Conservation (phyloP, 441 rosid genomes). For the Erysimum pusillum region DNA sequence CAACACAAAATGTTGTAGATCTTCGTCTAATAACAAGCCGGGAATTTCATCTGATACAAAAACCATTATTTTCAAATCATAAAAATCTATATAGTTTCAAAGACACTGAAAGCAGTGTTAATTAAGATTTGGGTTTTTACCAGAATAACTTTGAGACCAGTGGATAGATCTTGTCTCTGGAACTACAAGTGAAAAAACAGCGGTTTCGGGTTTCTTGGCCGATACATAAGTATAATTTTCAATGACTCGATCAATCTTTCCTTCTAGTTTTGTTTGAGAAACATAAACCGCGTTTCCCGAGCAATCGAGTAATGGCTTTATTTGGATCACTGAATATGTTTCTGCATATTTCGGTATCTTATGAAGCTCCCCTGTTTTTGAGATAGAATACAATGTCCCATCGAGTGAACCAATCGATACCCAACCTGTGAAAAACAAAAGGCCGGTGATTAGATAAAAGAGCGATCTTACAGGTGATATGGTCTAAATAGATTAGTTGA, state of each 20-base stretch:
- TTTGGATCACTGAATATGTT: slow-evolving; percentile 63
- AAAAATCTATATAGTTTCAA: background rate
- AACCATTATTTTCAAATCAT: slow-evolving; percentile 14
- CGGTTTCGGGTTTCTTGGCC: slow-evolving; percentile 67
- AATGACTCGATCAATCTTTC: slow-evolving; percentile 51
- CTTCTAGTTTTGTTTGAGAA: slow-evolving; percentile 75
- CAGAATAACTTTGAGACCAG: slow-evolving; percentile 84
- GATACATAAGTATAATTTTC: slow-evolving; percentile 59
- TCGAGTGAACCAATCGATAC: slow-evolving; percentile 85
- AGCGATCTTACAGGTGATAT: background rate
- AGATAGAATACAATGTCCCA: slow-evolving; percentile 79
- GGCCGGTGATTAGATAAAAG: background rate
- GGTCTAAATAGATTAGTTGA: background rate
- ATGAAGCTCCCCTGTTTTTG: slow-evolving; percentile 66
- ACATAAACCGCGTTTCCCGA: slow-evolving; percentile 78
- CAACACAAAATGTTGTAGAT: slow-evolving; percentile 65
- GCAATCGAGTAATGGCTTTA: slow-evolving; percentile 73
- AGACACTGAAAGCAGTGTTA: background rate
- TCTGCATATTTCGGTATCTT: slow-evolving; percentile 55
- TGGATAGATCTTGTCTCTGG: slow-evolving; percentile 71
- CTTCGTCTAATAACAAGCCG: slow-evolving; percentile 56
- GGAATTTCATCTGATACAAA: slow-evolving; percentile 57
- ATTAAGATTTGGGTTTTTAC: slow-evolving; percentile 46
- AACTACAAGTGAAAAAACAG: slow-evolving; percentile 67
- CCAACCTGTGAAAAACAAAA: slow-evolving; percentile 59